Base-by-base conservation (phyloP, 768 basidiomycete genomes). In the Auriscalpium microsporum region DNA sequence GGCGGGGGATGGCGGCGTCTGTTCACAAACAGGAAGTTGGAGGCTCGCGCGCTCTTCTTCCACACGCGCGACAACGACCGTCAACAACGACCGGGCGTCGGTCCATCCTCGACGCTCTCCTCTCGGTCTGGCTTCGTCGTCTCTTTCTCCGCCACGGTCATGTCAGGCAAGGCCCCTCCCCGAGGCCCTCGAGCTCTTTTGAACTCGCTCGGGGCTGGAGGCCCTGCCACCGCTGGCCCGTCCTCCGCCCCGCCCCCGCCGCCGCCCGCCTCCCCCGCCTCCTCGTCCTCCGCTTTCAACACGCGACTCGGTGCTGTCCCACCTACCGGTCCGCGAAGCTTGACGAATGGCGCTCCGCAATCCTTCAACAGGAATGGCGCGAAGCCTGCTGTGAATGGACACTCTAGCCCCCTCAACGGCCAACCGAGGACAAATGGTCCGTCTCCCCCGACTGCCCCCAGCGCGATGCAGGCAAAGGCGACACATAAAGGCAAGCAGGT, bases 131-230 rank as follows among this genome's bases (percentile, higher is more conserved):
- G 48, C 48, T n/a, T 14, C 47, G 35, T 53, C 54, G 56, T 50
- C 63, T 42, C 28, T 44, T 44, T 54, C 48, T 59, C 49, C 21
- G 2, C 46, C 59, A 58, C 28, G 28, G 50, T 58, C 57, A 87
- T 89, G 87, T 87, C 86, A 70, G 85, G 86, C 66, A 87, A 84
- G 73, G 82, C 80, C 51, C 87, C 87, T 63, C 87, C 87, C 61
- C 78, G 75, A 61, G 87, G 86, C 54, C 87, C 87, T 47, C 73
- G 87, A 57, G 87, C 87, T 46, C 74, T 90, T 57, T 64, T 81
- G 58, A 79, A 78, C 56, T 70, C 76, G 40, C 62, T 77, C n/a
- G 62, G 62, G n/a, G 60, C 63, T 58, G 57, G 55, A 54, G 52
- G 58, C 52, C 56, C 60, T 53, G 50, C 58, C 58, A 17, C 49